A percentile compares a stretch with the other conserved stretches of the same genome.
These are phyloP conservation scores for Cercophora sp. DNA, from an alignment of 495 filamentous ascomycete species.

Conservation along the genomic window DNA sequence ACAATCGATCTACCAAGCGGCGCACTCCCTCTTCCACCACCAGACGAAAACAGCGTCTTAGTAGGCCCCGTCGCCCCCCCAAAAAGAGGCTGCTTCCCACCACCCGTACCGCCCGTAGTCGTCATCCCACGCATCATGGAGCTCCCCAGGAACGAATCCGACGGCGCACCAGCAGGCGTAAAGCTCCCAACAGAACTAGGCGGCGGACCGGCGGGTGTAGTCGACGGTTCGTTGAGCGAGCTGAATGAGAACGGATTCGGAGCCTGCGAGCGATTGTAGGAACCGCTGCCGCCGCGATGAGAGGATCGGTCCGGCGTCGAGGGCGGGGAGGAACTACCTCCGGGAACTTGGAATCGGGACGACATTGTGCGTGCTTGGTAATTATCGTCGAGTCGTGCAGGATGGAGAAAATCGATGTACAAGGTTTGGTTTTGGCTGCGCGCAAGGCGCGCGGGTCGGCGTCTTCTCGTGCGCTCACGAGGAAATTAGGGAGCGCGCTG, in stretches of 20 bases:
- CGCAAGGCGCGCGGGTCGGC: no score
- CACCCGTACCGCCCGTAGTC: neutral
- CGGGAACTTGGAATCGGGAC: constrained; percentile 28
- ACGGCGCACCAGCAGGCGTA: constrained; percentile 67
- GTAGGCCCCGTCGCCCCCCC: neutral
- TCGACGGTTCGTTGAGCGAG: constrained; percentile 55
- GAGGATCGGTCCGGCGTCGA: constrained; percentile 33
- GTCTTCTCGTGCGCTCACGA: no score
- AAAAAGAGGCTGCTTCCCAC: neutral
- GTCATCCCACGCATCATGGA: constrained; percentile 51
- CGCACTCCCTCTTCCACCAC: constrained; percentile 25
- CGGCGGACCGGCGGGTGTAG: constrained; percentile 72
- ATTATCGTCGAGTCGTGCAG: no score
- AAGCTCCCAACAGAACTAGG: constrained; percentile 61
- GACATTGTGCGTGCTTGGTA: constrained; percentile 26
- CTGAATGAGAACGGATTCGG: no score
- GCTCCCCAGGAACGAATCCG: constrained; percentile 60
- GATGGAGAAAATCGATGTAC: neutral
- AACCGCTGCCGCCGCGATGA: neutral
- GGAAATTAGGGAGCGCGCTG: no score
- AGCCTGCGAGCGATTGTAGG: constrained; percentile 7
- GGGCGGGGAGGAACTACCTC: constrained; percentile 28
- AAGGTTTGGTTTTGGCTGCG: neutral
- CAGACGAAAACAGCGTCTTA: neutral
- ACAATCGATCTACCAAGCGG: constrained; percentile 41